Base-by-base conservation (phyloP, 192 early-diverging fungal genomes). In the Backusella australiensis region DNA sequence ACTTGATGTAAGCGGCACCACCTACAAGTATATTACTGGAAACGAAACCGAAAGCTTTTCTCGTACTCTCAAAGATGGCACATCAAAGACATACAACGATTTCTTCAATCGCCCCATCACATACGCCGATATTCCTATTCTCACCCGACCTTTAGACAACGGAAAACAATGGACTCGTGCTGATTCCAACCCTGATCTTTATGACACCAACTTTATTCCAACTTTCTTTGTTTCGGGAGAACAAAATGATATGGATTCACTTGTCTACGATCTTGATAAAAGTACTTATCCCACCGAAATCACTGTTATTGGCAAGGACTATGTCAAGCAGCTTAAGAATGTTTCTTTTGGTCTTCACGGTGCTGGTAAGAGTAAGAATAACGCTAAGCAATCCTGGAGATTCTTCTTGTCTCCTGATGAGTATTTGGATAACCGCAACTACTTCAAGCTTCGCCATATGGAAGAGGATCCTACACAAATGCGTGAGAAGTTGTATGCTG, bases 391-490 rank as follows among this genome's bases (percentile, higher is more conserved):
- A 75, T 83, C 81, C 39, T 86, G 85, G 85, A 79, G 74, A 44
- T 86, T 79, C 76, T 53, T 34, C 11, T 74, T 84, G 6, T 35
- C 79, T 19, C 19, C 29, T 2, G 77, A 77, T 2, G 63, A 84
- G 6, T 72, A 39, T 42, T 65, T 78, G 12, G 67, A 80, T 69
- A 69, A 71, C 15, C 83, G 85, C 11, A 76, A 70, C 69, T 84
- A 69, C 36, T 83, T 86, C 78, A 86, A 86, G 73, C 56, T 84
- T 65, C 83, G 85, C 41, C 83, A 86, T 39, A 82, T 83, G 79
- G 85, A 86, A 66, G 81, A 83, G 70, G 85, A 86, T 44, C 85
- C 85, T 26, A 86, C 85, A n/a, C 85, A 86, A 67, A 84, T 86
- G 32, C 83, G 85, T 56, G 85, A 86, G 41, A 86, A 86, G 68